phyloP scores from a whole-genome alignment of 2,329 filamentous ascomycete genomes.

The Aspergillus cejpii region DNA sequence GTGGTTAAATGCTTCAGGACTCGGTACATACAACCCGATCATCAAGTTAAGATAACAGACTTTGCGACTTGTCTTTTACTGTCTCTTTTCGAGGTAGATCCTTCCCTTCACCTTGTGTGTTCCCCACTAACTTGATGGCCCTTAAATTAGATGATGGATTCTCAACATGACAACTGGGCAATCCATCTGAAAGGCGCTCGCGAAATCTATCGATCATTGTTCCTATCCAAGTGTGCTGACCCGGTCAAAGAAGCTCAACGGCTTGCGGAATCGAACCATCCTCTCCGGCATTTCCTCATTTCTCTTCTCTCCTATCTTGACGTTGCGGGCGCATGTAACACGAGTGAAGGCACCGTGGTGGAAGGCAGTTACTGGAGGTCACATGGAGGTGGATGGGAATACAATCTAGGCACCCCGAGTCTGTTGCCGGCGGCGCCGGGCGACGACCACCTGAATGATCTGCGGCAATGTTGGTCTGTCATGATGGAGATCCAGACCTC shows the following conservation, averaged over 20 bases:
- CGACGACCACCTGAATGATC: conserved; percentile 23
- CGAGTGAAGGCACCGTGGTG: conserved; percentile 34
- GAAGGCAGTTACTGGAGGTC: conserved; percentile 37
- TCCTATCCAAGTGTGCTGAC: conserved; percentile 21
- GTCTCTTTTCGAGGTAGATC: conserved; percentile 31
- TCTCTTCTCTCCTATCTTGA: conserved; percentile 38
- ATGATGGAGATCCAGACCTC: conserved; percentile 33
- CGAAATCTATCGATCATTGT: conserved; percentile 34
- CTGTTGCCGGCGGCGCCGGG: conserved; percentile 17
- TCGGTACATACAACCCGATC: conserved; percentile 21
- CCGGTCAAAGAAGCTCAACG: conserved; percentile 24
- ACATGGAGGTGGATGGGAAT: conserved; percentile 35
- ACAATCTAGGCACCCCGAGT: conserved; percentile 31
- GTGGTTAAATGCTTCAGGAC: conserved; percentile 32
- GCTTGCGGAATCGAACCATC: conserved; percentile 28
- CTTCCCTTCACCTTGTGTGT: not conserved
- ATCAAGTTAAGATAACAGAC: conserved; percentile 25
- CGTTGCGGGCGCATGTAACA: conserved; percentile 36
- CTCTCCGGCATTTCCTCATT: conserved; percentile 34
- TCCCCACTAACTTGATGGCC: conserved; percentile 1
- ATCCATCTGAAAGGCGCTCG: conserved; percentile 37
- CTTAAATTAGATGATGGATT: conserved; percentile 33
- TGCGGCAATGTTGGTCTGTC: conserved; percentile 27
- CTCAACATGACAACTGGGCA: conserved; percentile 34
- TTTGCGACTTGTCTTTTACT: conserved; percentile 33